phyloP scores from a whole-genome alignment of 2,329 filamentous ascomycete genomes.

The Alternaria dauci region DNA sequence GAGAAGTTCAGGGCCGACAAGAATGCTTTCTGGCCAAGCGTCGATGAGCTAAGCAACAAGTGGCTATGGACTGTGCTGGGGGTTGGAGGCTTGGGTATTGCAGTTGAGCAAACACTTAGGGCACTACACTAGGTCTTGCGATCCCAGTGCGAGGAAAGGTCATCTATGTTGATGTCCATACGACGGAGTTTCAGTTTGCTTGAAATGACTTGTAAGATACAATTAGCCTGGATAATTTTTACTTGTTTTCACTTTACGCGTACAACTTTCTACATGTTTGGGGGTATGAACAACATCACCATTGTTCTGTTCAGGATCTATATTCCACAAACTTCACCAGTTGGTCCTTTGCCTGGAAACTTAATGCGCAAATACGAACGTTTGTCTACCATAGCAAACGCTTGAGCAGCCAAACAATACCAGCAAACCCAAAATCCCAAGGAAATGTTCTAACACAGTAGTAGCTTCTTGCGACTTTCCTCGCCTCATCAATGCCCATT shows the following conservation, averaged over 20 bases:
- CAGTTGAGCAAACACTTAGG: constrained; percentile 56
- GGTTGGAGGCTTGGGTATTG: constrained; percentile 59
- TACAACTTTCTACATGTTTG: background rate
- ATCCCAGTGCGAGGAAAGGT: background rate
- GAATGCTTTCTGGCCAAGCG: constrained; percentile 68
- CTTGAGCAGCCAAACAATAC: background rate
- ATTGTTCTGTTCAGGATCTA: background rate
- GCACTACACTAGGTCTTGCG: constrained; percentile 35
- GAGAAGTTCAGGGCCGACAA: constrained; percentile 62
- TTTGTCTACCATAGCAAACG: background rate
- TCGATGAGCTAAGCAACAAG: constrained; percentile 61
- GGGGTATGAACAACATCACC: background rate
- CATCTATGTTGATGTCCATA: background rate
- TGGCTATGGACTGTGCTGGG: constrained; percentile 65
- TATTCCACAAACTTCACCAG: background rate
- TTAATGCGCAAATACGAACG: background rate
- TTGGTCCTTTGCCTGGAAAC: background rate
- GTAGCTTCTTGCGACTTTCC: background rate
- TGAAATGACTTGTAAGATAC: background rate
- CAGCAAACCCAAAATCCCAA: background rate
- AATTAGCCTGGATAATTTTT: background rate
- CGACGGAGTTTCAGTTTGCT: background rate
- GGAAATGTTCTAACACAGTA: background rate
- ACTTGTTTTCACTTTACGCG: background rate
- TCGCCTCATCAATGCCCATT: background rate